Evolutionary conservation across 805 yeast genomes (phyloP).

Genomic region (Pichia exigua): DNA sequence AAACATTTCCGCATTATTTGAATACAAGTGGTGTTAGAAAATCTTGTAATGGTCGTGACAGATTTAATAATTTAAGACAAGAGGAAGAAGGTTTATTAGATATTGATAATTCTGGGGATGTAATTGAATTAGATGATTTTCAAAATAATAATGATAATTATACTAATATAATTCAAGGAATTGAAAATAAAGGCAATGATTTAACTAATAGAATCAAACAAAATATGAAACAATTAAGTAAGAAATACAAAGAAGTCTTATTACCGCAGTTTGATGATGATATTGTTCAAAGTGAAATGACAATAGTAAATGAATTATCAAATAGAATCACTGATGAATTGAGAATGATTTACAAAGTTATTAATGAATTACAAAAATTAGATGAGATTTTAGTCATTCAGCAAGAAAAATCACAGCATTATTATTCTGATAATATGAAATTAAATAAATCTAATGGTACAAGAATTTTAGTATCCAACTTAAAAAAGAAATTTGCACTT

Average conservation of each 20-base stretch:
- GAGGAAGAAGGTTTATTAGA: slow-evolving; percentile 55
- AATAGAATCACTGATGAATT: slow-evolving; percentile 66
- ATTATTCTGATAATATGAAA: background rate
- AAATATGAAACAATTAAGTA: slow-evolving; percentile 53
- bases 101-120: slow-evolving; percentile 1
- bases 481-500: slow-evolving; percentile 77
- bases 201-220: slow-evolving; percentile 34
- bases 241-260: slow-evolving; percentile 70
- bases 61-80: slow-evolving; percentile 35
- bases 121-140: slow-evolving; percentile 6
- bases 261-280: slow-evolving; percentile 86
- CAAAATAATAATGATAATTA: background rate
- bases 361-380: slow-evolving; percentile 52
- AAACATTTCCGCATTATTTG: slow-evolving; percentile 70
- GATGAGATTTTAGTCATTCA: slow-evolving; percentile 3
- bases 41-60: slow-evolving; percentile 12
- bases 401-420: background rate
- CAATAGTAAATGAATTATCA: slow-evolving; percentile 62
- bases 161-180: slow-evolving; percentile 8
- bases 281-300: slow-evolving; percentile 52
- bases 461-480: slow-evolving; percentile 58
- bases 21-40: slow-evolving; percentile 15
- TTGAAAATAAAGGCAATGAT: slow-evolving; percentile 11
- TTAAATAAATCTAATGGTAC: slow-evolving; percentile 3
- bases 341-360: slow-evolving; percentile 68